Base-by-base conservation (phyloP, 768 basidiomycete genomes). In the Boletus eberwhitei region DNA sequence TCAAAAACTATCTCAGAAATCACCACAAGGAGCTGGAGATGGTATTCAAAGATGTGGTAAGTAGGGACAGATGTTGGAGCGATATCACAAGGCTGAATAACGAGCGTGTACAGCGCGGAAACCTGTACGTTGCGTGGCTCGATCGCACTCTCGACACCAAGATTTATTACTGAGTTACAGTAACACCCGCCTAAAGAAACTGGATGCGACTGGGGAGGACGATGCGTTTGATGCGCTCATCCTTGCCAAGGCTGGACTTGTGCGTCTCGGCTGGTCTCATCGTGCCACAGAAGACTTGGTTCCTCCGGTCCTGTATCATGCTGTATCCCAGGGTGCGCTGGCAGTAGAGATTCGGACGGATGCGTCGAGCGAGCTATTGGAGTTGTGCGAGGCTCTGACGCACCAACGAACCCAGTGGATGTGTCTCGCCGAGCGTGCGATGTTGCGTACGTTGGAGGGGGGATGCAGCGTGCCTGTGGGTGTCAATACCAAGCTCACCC, bases 401-500 rank as follows among this genome's bases (percentile, higher is more conserved):
- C 90, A 97, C 67, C 82, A 84, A 74, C 77, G 80, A 67, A 93
- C 93, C 0, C 78, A 84, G 44, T 92, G 86, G 86, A 74, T 66
- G 51, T 91, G 88, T 64, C 74, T 80, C 24, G 93, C 93, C 2
- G 97, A 99, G 72, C 83, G 97, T 14, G 90, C 88, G 1, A 88
- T 90, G 71, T 75, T 98, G 59, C 78, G 87, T n/a, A 86, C 87
- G 22, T 77, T 98, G 49, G 97, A 98, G 71, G 97, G 97, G 29
- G 97, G 97, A 24, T 99, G 97, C 73, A 94, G 91, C 57, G 95
- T 99, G 0, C 96, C 96, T 3, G 94, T 99, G 16, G 96, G 95
- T 4, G 86, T 92, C 29, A 75, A 78, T 48, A 85, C 83, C 29
- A 72, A 68, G 43, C 69, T 88, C 52, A 69, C 71, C 16, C 64